Evolutionary conservation across 1,139 yeast genomes (phyloP), one percentile per base, ranked within the genome.

Genomic region (Kluyveromyces marxianus): DNA sequence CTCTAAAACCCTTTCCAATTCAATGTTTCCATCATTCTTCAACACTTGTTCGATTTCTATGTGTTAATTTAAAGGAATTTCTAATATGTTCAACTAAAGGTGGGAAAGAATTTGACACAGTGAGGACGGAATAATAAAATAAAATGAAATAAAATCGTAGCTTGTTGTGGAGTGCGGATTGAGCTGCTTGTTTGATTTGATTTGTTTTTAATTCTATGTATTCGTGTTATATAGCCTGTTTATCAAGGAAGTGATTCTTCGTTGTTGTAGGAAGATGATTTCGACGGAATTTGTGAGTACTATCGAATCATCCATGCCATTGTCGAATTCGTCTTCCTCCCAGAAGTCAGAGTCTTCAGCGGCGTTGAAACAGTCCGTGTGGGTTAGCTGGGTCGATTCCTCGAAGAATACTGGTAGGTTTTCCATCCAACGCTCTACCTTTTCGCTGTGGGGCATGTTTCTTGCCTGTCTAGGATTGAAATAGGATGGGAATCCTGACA

Each of bases 381-480:
- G 44, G 24, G 46, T 46, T 53, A 57, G 49, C 3, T 41, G 26
- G 5, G 50, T 56, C 4, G 50, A n/a, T 1, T 48, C 46, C 2
- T 48, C 45, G 40, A 51, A 53, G 44, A 46, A 65, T 29, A 72
- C 62, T 0, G 89, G 89, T 3, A 82, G 71, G 25, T 69, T 67
- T 4, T 67, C 63, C 33, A 83, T 71, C 94, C 92, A 83, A 5
- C 62, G 66, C 37, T 69, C 68, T 0, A 83, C 83, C 56, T 83
- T 83, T 54, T 83, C 90, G 40, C 63, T 67, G 45, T 71, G 74
- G 1, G 76, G 70, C 87, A 83, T 82, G 57, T 76, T 79, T 7
- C 71, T 65, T 1, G 78, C 77, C 31, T 64, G 64, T 53, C 85
- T 68, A 4, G 90, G 88, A n/a, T 81, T 72, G 56, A 82, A 81